Evolutionary conservation across 2,329 filamentous ascomycete species (phyloP), one percentile per base, ranked within the genome.

Genomic region (Xylaria multiplex): DNA sequence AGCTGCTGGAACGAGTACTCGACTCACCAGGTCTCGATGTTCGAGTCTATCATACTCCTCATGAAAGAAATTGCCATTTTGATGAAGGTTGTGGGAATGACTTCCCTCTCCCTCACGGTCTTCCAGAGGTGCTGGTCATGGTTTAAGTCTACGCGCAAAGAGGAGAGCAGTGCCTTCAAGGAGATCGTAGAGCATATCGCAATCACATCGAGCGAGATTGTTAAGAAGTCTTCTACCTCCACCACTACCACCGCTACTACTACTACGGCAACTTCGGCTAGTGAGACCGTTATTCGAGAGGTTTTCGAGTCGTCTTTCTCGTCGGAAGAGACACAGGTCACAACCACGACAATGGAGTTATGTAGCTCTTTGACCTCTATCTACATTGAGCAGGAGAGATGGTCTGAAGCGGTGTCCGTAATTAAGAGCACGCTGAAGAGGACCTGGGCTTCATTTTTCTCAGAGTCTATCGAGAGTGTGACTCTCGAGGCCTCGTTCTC

Each of bases 61-160:
- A 50, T 69, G 42, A 67, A 67, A 27, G 60, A 69, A 14, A 27
- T 69, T 8, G 67, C 64, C 9, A 40, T 67, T 43, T 59, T 45
- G 8, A 64, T 69, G 64, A 64, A 55, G 54, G 16, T 16, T 0
- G 64, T 69, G 14, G 64, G 64, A 0, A 55, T 69, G 64, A 30
- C 55, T 45, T 67, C 67, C 4, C 64, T 69, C 14, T 67, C 67
- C 1, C 67, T 69, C 16, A 69, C 67, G 0, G 67, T 69, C 1
- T 69, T 67, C 56, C 67, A 69, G 43, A 45, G 64, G 45, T 69
- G 67, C 60, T 69, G 64, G 64, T 69, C 67, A 13, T 69, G 67
- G 67, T 69, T 69, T 48, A 69, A 69, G 54, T 69, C 67, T 0
- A 62, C 64, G 2, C 67, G 60, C 50, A 69, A 67, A 40, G 67